Conservation (phyloP, 129 eudicot genomes). For the Lonicera japonica region DNA sequence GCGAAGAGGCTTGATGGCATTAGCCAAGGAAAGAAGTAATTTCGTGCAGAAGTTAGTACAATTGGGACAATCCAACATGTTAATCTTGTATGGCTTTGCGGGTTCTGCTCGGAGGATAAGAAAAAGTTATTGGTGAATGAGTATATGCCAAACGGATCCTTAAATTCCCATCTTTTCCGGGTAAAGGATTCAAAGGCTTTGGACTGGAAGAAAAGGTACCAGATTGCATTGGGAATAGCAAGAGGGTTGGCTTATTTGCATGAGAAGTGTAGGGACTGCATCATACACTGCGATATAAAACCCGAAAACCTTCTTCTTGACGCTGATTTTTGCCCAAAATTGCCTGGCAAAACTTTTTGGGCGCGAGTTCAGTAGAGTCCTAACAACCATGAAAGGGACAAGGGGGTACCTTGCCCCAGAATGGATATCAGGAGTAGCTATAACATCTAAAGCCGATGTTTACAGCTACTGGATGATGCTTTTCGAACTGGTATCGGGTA, state of each 20-base stretch:
- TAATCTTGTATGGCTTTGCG: not conserved
- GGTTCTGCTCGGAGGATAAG: not conserved
- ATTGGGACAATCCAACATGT: not conserved
- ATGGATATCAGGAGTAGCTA: constrained; percentile 9
- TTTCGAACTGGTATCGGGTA: constrained; percentile 20
- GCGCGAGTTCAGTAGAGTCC: not conserved
- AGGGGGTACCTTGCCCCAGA: constrained; percentile 30
- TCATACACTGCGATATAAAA: not conserved
- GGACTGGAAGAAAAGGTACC: not conserved
- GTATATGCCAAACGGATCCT: not conserved
- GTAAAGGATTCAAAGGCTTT: not conserved
- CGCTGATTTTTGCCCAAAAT: not conserved
- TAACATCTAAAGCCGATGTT: constrained; percentile 24
- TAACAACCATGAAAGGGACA: constrained; percentile 19
- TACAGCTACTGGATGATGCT: constrained; percentile 24
- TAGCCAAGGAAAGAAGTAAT: not conserved
- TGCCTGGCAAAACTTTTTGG: not conserved
- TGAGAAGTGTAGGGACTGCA: not conserved
- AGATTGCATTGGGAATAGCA: not conserved
- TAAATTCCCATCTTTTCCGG: not conserved
- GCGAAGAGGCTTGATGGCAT: not conserved
- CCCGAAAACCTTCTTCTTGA: not conserved
- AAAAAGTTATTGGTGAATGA: not conserved
- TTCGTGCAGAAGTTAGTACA: not conserved
- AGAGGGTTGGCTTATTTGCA: not conserved